Evolutionary conservation across 192 early-diverging fungal genomes (phyloP), one percentile per base, ranked within the genome.

Genomic region (Coemansia sp.): DNA sequence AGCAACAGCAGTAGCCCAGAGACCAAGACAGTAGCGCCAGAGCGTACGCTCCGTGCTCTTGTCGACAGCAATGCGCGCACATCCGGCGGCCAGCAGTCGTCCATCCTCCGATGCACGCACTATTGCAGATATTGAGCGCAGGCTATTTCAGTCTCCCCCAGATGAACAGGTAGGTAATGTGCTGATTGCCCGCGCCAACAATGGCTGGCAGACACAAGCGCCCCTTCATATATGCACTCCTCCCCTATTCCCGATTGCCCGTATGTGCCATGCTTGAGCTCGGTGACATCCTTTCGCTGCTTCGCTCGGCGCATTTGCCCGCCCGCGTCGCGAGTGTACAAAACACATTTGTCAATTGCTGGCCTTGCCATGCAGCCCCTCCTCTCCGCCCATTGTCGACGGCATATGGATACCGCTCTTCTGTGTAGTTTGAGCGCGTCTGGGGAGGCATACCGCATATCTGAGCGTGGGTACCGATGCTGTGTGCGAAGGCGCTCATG

Each of bases 41-140:
- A 52, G 51, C 51, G 28, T 7, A 7, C 29, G 32, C 31, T 56
- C 12, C 54, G 28, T 32, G 7, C 54, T 16, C n/a, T 56, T 31
- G 3, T 56, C 54, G 17, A 56, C 54, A 31, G 54, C 54, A n/a
- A 45, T 45, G 32, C 34, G 64, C 18, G 30, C 52, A 31, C 57
- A 59, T 34, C 54, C 33, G 17, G 45, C 25, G 1, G 40, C 60
- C 40, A 22, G 31, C 42, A 52, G 55, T 45, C 42, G 42, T 14
- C 42, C 60, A 30, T 40, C 64, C 2, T 61, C 58, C 14, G 65
- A 65, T 32, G 60, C 68, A 48, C 50, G 59, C 59, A 60, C 69
- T 50, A 61, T 71, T 63, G 77, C 77, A 66, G 77, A 80, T 55
- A 67, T 80, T 55, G 73, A 80, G 60, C 61, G 61, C 33, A 71